Conservation (phyloP, 2,329 filamentous ascomycete genomes). For the Periglandula ipomoeae region DNA sequence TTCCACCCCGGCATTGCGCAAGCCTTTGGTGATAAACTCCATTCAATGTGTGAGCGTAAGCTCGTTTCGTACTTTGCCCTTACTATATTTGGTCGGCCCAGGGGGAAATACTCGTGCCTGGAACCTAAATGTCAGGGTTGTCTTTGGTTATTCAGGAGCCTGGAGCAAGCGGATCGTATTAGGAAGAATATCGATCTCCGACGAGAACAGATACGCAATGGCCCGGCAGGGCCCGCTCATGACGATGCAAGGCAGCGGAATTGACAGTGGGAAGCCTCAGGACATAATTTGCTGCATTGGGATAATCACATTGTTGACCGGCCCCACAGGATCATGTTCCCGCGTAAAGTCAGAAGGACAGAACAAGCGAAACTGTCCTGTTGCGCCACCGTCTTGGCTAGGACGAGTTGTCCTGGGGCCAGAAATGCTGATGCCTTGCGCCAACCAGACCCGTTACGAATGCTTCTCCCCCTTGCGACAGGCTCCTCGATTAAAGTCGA, state of each 20-base stretch:
- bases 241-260: no score
- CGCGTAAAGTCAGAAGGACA: no score
- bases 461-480: no score
- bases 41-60: no score
- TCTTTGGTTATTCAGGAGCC: not conserved
- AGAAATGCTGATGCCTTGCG: conserved; percentile 21
- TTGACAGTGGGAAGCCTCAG: not conserved
- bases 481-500: no score
- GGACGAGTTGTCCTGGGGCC: not conserved
- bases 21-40: no score
- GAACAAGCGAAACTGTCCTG: no score
- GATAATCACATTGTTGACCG: not conserved
- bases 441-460: conserved; percentile 3
- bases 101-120: not conserved
- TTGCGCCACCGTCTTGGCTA: not conserved
- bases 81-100: not conserved
- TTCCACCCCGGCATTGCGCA: no score
- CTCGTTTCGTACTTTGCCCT: no score
- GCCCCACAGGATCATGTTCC: not conserved
- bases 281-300: not conserved
- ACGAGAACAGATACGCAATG: no score
- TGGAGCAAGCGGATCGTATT: not conserved
- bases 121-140: not conserved
- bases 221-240: no score
- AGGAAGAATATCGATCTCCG: no score